Base-by-base conservation (phyloP, 306 rosid species). In the Mimosa pudica region DNA sequence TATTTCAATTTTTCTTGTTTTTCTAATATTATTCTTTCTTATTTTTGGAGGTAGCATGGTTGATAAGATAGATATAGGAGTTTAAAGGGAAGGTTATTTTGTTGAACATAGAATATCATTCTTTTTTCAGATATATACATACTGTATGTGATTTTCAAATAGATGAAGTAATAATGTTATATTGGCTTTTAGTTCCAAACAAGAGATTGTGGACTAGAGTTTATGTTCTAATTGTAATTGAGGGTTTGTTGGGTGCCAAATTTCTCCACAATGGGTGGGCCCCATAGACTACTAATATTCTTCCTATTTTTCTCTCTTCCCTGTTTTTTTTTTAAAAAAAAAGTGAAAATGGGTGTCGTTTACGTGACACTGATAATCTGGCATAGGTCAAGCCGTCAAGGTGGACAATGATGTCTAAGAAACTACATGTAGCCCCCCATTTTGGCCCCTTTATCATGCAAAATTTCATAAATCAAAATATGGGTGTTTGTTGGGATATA, bases 11-110 rank as follows among this genome's bases (percentile, higher is more conserved):
- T 51, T 24, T 47, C 32, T 9, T 36, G 1, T n/a, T n/a, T 71
- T 41, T 38, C 7, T 44, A 63, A 48, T 52, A n/a, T 54, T 48
- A 17, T 55, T n/a, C 17, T 0, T 16, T 55, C 62, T 69, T 70
- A 9, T 35, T 58, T 54, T 36, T 54, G 51, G 16, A 18, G 63
- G 44, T 17, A 10, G 9, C 17, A 9, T 48, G 67, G 67, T 36
- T 55, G 79, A 72, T 13, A 32, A 16, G 62, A 12, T 17, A 76
- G 42, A 80, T 24, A 24, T 80, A 42, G 76, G 71, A 73, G 32
- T 66, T 81, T 48, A 7, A n/a, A 33, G 64, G 73, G 73, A 75
- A 76, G 0, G 14, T 7, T 48, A 62, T 33, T 16, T 60, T 3
- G 6, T 8, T 48, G 51, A 35, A 7, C 66, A 75, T 70, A 83